Conservation (phyloP, 1,284 basidiomycete genomes). For the Ustilago loliicola region DNA sequence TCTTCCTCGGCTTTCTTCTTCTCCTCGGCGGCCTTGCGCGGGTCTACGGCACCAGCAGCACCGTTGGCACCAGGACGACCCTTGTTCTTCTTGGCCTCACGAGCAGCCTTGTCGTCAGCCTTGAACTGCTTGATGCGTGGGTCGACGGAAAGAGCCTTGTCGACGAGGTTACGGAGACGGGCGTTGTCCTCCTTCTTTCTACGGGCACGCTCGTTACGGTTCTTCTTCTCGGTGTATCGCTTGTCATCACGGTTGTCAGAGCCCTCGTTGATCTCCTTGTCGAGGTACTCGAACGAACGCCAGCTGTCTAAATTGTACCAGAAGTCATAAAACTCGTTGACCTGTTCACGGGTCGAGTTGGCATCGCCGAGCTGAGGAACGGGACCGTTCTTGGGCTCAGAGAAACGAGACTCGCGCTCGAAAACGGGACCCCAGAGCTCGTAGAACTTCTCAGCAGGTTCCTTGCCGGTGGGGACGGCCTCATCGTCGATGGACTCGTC, state of each 20-base stretch:
- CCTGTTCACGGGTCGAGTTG: constrained; percentile 82
- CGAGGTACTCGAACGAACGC: constrained; percentile 97
- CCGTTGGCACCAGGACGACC: constrained; percentile 71
- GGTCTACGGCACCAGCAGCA: constrained; percentile 60
- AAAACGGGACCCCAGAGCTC: constrained; percentile 82
- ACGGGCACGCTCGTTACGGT: constrained; percentile 93
- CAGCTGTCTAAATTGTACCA: constrained; percentile 99
- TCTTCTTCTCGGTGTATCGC: constrained; percentile 99
- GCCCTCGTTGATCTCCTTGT: constrained; percentile 99
- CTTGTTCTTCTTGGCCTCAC: constrained; percentile 89
- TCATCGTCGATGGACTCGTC: constrained; percentile 86
- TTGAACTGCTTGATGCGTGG: constrained; percentile 98
- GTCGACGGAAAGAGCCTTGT: constrained; percentile 85
- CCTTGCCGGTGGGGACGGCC: constrained; percentile 67
- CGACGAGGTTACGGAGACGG: constrained; percentile 87
- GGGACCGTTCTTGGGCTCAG: constrained; percentile 79
- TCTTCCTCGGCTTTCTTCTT: constrained; percentile 77
- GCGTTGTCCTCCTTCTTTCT: constrained; percentile 98
- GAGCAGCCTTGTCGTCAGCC: constrained; percentile 92
- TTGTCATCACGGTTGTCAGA: constrained; percentile 98
- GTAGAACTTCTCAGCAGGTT: constrained; percentile 77
- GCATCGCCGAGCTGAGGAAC: constrained; percentile 84
- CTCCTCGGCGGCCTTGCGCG: constrained; percentile 62
- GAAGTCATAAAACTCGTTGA: constrained; percentile 96
- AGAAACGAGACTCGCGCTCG: constrained; percentile 91